phyloP scores from a whole-genome alignment of 2,329 filamentous ascomycete species.

The Aspergillus neoniger region DNA sequence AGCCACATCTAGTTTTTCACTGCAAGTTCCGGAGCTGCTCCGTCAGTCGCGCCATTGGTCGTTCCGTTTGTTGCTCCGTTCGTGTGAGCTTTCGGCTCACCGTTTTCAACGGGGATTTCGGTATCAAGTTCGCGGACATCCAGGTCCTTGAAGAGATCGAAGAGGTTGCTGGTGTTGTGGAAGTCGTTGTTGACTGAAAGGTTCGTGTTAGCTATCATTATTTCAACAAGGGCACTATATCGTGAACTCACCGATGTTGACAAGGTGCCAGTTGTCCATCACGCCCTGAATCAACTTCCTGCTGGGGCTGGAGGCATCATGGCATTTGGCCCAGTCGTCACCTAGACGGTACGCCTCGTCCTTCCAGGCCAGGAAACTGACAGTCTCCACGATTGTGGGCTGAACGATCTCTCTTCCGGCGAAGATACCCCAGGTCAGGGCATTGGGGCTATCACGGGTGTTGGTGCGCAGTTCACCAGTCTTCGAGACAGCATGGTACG shows the following conservation, averaged over 20 bases:
- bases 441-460: slow-evolving; percentile 81
- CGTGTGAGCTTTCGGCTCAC: slow-evolving; percentile 23
- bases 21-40: slow-evolving; percentile 15
- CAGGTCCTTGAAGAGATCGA: slow-evolving; percentile 80
- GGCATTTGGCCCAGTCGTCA: slow-evolving; percentile 91
- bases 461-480: slow-evolving; percentile 81
- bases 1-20: slow-evolving; percentile 28
- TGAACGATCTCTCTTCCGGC: slow-evolving; percentile 99
- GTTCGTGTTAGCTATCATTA: slow-evolving; percentile 25
- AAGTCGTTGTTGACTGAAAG: slow-evolving; percentile 91
- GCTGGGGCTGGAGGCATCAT: slow-evolving; percentile 73
- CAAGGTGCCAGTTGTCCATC: slow-evolving; percentile 87
- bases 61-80: slow-evolving; percentile 25
- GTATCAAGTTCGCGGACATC: slow-evolving; percentile 40
- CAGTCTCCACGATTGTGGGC: slow-evolving; percentile 97
- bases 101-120: slow-evolving; percentile 28
- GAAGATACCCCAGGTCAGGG: slow-evolving; percentile 99
- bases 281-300: slow-evolving; percentile 76
- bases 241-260: slow-evolving; percentile 81
- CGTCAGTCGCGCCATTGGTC: slow-evolving; percentile 22
- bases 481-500: slow-evolving; percentile 91
- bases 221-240: slow-evolving; percentile 5
- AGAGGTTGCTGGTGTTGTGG: slow-evolving; percentile 78
- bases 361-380: slow-evolving; percentile 98
- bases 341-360: slow-evolving; percentile 95